Conservation (phyloP, 2,329 filamentous ascomycete genomes). For the Aulographum hederae region DNA sequence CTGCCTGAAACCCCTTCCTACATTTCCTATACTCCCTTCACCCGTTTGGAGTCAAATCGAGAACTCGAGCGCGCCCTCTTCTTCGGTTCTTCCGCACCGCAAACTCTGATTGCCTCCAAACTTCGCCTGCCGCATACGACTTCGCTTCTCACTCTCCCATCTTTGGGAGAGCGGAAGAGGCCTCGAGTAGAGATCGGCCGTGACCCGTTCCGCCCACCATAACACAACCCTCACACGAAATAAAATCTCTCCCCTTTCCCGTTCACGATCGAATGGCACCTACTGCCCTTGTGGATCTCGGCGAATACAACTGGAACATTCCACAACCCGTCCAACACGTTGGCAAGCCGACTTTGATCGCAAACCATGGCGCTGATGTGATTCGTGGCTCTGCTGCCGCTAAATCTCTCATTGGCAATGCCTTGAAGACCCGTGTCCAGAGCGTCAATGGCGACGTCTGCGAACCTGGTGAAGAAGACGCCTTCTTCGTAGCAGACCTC, state of each 20-base stretch:
- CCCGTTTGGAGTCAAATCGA: too few relatives aligned
- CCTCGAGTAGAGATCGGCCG: conserved; percentile 81
- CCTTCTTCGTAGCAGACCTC: conserved; percentile 95
- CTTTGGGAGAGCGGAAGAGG: conserved; percentile 97
- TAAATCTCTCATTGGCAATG: conserved; percentile 71
- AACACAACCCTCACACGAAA: conserved; percentile 34
- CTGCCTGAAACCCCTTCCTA: too few relatives aligned
- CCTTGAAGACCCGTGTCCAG: conserved; percentile 70
- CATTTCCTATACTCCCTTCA: too few relatives aligned
- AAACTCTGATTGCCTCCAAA: conserved; percentile 40
- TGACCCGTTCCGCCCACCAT: conserved; percentile 90
- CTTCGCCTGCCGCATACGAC: conserved; percentile 99
- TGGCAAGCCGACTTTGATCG: background rate
- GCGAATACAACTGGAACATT: conserved; percentile 33
- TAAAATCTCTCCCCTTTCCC: conserved; percentile 3
- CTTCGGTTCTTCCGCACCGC: too few relatives aligned
- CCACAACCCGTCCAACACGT: conserved; percentile 7
- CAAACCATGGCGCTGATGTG: background rate
- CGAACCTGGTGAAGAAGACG: conserved; percentile 84
- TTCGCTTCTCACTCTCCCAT: conserved; percentile 97
- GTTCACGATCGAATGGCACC: background rate
- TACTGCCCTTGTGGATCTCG: conserved; percentile 55
- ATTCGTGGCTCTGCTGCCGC: conserved; percentile 15
- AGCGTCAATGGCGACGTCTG: conserved; percentile 74
- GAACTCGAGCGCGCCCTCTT: too few relatives aligned